phyloP scores from a whole-genome alignment of 2,329 filamentous ascomycete genomes.

The Emmonsiellopsis sp. region DNA sequence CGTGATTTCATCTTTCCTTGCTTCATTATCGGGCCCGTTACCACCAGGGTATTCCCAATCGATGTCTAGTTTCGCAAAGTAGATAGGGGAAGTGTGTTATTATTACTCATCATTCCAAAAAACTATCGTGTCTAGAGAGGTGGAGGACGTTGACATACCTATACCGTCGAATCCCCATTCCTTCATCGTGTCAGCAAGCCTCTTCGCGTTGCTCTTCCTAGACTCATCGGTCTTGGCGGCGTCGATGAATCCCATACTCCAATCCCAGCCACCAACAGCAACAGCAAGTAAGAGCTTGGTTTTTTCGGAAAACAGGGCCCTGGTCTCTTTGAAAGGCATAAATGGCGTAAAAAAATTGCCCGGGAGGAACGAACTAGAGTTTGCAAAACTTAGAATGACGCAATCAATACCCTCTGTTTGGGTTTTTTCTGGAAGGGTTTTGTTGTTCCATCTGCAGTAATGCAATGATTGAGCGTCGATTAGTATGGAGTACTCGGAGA shows the following conservation, averaged over 20 bases:
- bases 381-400: conserved; percentile 49
- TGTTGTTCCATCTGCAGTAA: conserved; percentile 33
- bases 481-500: background rate
- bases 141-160: conserved; percentile 28
- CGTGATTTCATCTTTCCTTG: conserved; percentile 51
- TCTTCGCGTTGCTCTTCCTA: conserved; percentile 52
- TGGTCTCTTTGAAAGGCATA: conserved; percentile 42
- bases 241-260: conserved; percentile 49
- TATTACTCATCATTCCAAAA: background rate
- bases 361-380: conserved; percentile 42
- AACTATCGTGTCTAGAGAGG: background rate
- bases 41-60: conserved; percentile 59
- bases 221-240: conserved; percentile 46
- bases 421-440: conserved; percentile 23
- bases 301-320: conserved; percentile 43
- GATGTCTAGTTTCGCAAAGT: conserved; percentile 39
- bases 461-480: background rate
- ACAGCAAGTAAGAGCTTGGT: conserved; percentile 60
- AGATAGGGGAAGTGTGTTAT: background rate
- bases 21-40: conserved; percentile 49
- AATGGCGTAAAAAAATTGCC: conserved; percentile 45
- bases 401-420: conserved; percentile 42
- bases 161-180: conserved; percentile 57
- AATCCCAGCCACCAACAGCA: conserved; percentile 62
- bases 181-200: conserved; percentile 55